phyloP scores from a whole-genome alignment of 768 basidiomycete genomes.

The Panaeolus papilionaceus region DNA sequence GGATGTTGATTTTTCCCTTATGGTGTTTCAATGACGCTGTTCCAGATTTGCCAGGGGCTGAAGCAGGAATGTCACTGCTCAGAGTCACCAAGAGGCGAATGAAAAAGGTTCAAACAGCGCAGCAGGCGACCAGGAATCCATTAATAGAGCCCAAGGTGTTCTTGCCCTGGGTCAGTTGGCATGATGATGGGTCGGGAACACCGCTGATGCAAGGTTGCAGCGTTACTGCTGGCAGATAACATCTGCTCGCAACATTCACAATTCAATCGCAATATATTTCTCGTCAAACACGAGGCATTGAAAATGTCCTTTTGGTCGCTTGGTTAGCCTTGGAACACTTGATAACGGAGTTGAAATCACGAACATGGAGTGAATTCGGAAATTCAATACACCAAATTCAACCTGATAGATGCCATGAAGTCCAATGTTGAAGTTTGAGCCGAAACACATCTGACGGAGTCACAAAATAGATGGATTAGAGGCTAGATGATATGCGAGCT shows the following conservation, averaged over 20 bases:
- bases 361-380: neutral
- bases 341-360: neutral
- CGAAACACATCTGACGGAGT: slow-evolving; percentile 6
- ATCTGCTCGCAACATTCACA: neutral
- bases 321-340: neutral
- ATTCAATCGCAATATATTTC: neutral
- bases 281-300: neutral
- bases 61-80: slow-evolving; percentile 12
- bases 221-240: neutral
- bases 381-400: neutral
- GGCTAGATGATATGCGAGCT: slow-evolving; percentile 5
- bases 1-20: slow-evolving; percentile 3
- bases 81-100: neutral
- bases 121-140: neutral
- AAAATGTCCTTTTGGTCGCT: neutral
- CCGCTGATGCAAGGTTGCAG: slow-evolving; percentile 11
- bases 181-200: slow-evolving; percentile 14
- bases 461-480: slow-evolving; percentile 10
- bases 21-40: slow-evolving; percentile 5
- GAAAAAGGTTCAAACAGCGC: slow-evolving; percentile 5
- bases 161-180: slow-evolving; percentile 8
- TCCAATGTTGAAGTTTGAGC: slow-evolving; percentile 6
- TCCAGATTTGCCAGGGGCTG: neutral
- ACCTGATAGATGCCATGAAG: slow-evolving; percentile 6
- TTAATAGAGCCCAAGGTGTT: slow-evolving; percentile 2